Percentiles rank a stretch among this genome's conserved stretches.
Conservation (phyloP, 768 basidiomycete species). For the Dentipellis fragilis region DNA sequence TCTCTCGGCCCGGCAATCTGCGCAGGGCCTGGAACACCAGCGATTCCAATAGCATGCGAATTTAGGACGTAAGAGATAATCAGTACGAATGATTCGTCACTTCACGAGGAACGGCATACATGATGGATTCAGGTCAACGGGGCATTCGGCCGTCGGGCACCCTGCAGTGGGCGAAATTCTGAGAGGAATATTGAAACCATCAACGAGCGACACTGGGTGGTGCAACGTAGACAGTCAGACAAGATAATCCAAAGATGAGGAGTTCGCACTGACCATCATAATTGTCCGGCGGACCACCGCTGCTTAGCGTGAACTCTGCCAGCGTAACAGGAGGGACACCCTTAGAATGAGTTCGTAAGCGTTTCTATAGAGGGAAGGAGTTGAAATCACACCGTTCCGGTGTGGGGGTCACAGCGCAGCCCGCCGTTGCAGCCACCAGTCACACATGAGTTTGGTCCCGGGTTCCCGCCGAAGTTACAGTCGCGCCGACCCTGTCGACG, state of each 20-base stretch:
- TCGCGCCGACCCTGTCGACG: conserved; percentile 13
- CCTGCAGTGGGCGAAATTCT: conserved; percentile 44
- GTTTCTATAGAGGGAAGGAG: not conserved
- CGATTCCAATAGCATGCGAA: not conserved
- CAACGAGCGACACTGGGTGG: conserved; percentile 47
- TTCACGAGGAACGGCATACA: conserved; percentile 4
- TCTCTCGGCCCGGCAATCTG: conserved; percentile 44
- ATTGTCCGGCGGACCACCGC: conserved; percentile 34
- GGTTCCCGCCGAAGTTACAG: conserved; percentile 15
- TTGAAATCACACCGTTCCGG: conserved; percentile 13
- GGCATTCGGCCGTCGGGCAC: conserved; percentile 46
- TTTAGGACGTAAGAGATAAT: too few relatives aligned
- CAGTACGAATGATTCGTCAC: too few relatives aligned
- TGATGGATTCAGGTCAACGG: conserved; percentile 26
- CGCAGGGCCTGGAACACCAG: conserved; percentile 30
- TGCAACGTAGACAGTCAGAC: too few relatives aligned
- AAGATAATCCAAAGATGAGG: too few relatives aligned
- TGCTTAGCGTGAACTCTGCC: conserved; percentile 55
- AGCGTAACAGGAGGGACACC: conserved; percentile 62
- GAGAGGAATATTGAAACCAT: conserved; percentile 54
- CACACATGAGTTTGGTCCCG: conserved; percentile 15
- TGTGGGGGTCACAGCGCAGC: conserved; percentile 15
- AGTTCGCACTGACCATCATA: conserved; percentile 39
- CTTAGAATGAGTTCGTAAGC: conserved; percentile 16
- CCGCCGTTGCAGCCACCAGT: conserved; percentile 20